Evolutionary conservation across 1,284 basidiomycete genomes (phyloP), one percentile per base, ranked within the genome.

Genomic region (Heterobasidion irregulare): DNA sequence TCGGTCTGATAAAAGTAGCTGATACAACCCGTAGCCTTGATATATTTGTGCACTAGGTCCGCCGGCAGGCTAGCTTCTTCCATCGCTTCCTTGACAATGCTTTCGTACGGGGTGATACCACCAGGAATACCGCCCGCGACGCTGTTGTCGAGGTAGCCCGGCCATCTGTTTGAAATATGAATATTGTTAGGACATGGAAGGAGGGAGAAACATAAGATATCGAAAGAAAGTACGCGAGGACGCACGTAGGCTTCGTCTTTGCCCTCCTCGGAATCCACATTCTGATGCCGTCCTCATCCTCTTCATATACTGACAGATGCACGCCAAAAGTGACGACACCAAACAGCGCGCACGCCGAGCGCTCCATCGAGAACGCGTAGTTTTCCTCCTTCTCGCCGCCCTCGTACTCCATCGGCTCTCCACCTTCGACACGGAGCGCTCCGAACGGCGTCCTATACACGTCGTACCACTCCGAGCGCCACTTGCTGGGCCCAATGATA

Each of bases 191-290:
- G 59, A 49, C 15, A 26, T 35, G 45, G 8, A 53, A 44, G 8
- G 47, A 48, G 16, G 38, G 32, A 47, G 15, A 8, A 43, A 33
- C 45, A 45, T 16, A 38, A 6, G 2, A 26, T 3, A 45, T 16
- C 48, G 26, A 54, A 41, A 26, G 56, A 36, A 33, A 36, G 38
- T 34, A 41, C 50, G 53, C 52, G 48, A 41, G 26, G 1, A 75
- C 83, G 62, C 65, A 94, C 77, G 94, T 98, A 61, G 85, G 86
- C 69, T 99, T 98, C 16, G 88, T 96, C 57, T 74, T 75, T 9
- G 92, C 82, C 13, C 96, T 80, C 10, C 85, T 86, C 2, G 96
- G 94, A 0, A 95, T 85, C 96, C 96, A 98, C 9, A 98, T 75
- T 57, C 74, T 74, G 63, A 84, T 68, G 53, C 62, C 70, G n/a